Conservation (phyloP, 345 rosid genomes). For the Bruguiera parviflora region DNA sequence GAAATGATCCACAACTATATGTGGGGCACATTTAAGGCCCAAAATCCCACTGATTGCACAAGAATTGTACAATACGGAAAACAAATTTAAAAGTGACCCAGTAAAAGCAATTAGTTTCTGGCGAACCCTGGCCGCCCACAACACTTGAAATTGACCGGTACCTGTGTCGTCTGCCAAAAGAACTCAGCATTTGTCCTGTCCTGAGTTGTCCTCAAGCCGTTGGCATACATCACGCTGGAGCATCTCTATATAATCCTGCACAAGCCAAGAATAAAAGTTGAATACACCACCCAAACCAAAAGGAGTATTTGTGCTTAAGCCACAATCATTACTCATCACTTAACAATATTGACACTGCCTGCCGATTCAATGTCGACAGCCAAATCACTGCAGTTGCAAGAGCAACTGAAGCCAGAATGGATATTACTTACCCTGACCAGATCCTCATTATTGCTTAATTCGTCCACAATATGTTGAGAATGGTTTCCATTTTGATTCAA, state of each 20-base stretch:
- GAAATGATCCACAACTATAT: neutral
- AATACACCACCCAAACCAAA: neutral
- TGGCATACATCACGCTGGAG: constrained; percentile 46
- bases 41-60: constrained; percentile 11
- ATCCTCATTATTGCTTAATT: constrained; percentile 51
- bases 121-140: neutral
- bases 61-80: constrained; percentile 1
- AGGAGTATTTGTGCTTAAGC: neutral
- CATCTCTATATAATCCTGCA: constrained; percentile 69
- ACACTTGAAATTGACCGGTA: neutral
- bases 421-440: constrained; percentile 51
- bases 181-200: constrained; percentile 19
- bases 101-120: neutral
- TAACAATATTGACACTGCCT: neutral
- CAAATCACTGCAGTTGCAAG: neutral
- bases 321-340: too few species aligned
- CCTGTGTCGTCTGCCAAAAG: neutral
- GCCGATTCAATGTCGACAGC: neutral
- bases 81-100: neutral
- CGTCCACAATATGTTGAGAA: constrained; percentile 44
- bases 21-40: constrained; percentile 1
- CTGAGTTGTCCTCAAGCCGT: constrained; percentile 35
- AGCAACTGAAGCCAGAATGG: neutral
- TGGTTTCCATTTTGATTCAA: constrained; percentile 26
- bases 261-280: neutral